Evolutionary conservation across 2,329 filamentous ascomycete species (phyloP).

Genomic region (Raffaelea ambrosiae): DNA sequence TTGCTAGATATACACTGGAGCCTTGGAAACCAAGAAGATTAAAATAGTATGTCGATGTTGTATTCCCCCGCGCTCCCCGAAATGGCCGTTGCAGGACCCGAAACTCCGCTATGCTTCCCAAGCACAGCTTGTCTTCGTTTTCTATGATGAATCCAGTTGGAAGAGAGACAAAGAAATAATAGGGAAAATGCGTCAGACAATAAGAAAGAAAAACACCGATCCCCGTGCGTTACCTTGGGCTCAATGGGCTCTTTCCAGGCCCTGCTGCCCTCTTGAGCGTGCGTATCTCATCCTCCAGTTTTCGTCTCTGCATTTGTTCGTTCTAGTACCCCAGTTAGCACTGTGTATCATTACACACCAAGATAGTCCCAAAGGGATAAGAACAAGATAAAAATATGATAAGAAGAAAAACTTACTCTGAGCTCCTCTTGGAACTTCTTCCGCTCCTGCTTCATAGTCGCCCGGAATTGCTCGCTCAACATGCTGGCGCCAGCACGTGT

Average conservation of each 20-base stretch:
- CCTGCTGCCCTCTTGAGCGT: slow-evolving; percentile 33
- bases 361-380: neutral
- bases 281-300: slow-evolving; percentile 42
- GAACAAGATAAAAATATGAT: neutral
- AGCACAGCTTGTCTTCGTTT: neutral
- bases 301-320: slow-evolving; percentile 38
- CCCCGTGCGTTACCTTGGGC: slow-evolving; percentile 21
- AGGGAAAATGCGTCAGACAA: too few relatives aligned
- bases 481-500: slow-evolving; percentile 37
- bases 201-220: too few relatives aligned
- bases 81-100: too few relatives aligned
- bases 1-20: too few relatives aligned
- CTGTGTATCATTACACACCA: slow-evolving; percentile 5
- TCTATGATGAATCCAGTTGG: too few relatives aligned
- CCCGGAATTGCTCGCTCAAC: slow-evolving; percentile 48
- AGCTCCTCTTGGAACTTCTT: slow-evolving; percentile 49
- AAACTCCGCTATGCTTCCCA: too few relatives aligned
- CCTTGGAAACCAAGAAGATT: too few relatives aligned
- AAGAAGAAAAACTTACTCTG: slow-evolving; percentile 27
- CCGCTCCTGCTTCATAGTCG: slow-evolving; percentile 48
- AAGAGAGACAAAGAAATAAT: too few relatives aligned
- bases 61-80: too few relatives aligned
- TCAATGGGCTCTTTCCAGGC: slow-evolving; percentile 33
- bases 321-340: slow-evolving; percentile 30
- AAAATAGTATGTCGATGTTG: too few relatives aligned